Evolutionary conservation across 164 flowering plant species (phyloP), one percentile per base, ranked within the genome.

Genomic region (Dillenia suffruticosa): DNA sequence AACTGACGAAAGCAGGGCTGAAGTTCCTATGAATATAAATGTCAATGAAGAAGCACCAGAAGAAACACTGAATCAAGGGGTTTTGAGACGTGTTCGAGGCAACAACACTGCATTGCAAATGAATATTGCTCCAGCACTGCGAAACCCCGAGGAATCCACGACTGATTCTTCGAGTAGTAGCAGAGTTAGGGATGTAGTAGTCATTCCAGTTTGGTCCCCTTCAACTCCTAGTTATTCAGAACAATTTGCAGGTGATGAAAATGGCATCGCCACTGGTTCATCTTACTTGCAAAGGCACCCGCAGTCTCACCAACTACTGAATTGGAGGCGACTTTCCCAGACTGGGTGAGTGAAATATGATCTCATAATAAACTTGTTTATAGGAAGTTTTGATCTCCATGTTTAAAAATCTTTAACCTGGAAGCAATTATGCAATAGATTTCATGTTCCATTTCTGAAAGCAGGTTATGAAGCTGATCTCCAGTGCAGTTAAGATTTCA

Each of bases 121-220:
- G n/a, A 70, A 79, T 53, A 12, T 68, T 48, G 17, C 65, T 12
- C 32, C 70, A 47, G 84, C 73, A 47, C 49, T 76, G 24, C 78
- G 69, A 54, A 73, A 77, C 65, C 74, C 75, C 9, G 82, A 80
- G 49, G 90, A 87, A 44, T 87, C 90, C 9, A 72, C 89, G 1
- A 83, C 92, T 59, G 97, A 89, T 68, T 90, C 97, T 58, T 84
- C 95, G 8, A 80, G 82, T 62, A 75, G 77, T 58, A 76, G n/a
- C 48, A 83, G 97, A 79, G 94, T 82, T 59, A 80, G 96, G 71
- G 96, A 91, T 62, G 92, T 94, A 50, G 92, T 86, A n/a, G 74
- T 90, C 1, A 97, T 90, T 72, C 98, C 97, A 24, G 97, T 86
- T 59, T 94, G 97, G 98, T 90, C 96, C 59, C 96, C 96, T 12